phyloP scores from a whole-genome alignment of 2,329 filamentous ascomycete genomes.

The Coniochaeta ligniaria region DNA sequence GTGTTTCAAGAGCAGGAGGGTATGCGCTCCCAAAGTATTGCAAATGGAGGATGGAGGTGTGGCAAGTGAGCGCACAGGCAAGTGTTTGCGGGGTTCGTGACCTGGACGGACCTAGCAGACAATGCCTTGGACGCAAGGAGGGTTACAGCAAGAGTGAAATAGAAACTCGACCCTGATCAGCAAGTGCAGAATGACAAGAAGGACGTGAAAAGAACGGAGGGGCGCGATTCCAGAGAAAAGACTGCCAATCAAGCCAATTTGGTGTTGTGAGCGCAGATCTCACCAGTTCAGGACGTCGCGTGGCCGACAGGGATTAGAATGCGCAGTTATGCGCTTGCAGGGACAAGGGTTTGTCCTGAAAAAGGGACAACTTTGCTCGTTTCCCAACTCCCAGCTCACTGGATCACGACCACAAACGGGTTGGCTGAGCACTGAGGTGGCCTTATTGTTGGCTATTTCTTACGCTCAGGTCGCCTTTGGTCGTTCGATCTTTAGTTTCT shows the following conservation, averaged over 20 bases:
- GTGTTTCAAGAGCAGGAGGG: background rate
- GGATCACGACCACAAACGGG: background rate
- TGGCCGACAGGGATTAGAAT: background rate
- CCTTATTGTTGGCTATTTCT: background rate
- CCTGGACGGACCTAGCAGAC: background rate
- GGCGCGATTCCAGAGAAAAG: background rate
- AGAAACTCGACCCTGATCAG: background rate
- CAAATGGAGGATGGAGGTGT: background rate
- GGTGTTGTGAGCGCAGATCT: background rate
- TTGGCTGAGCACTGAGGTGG: background rate
- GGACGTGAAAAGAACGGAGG: background rate
- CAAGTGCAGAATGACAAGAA: background rate
- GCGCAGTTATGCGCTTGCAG: background rate
- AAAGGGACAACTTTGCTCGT: background rate
- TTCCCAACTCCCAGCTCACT: background rate
- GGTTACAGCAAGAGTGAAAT: background rate
- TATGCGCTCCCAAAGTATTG: background rate
- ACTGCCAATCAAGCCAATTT: no score
- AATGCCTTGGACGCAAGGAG: background rate
- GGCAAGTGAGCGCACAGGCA: background rate
- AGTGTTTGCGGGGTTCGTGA: background rate
- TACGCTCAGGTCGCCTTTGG: background rate
- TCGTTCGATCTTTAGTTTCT: background rate
- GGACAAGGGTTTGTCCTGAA: background rate
- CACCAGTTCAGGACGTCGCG: background rate